Percentiles rank a stretch among this genome's conserved stretches.
Conservation (phyloP, 352 stramenopile species). For the Phytophthora kernoviae region DNA sequence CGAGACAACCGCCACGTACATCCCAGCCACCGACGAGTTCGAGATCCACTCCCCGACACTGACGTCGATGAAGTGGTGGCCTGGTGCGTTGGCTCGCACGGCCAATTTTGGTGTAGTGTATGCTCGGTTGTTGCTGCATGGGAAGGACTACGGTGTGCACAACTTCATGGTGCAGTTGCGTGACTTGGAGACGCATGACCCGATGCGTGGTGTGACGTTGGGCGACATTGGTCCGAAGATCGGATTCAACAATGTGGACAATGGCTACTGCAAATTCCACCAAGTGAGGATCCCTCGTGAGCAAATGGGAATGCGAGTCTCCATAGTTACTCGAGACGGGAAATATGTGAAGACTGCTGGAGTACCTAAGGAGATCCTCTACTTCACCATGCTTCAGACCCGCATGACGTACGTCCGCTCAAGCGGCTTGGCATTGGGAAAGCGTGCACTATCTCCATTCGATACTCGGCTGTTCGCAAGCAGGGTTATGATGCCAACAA, state of each 20-base stretch:
- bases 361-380: constrained; percentile 60
- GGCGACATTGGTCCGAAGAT: constrained; percentile 79
- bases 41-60: constrained; percentile 95
- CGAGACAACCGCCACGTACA: constrained; percentile 96
- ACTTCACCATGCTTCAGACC: constrained; percentile 85
- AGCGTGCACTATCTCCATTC: constrained; percentile 91
- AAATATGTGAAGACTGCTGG: constrained; percentile 64
- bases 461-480: constrained; percentile 93
- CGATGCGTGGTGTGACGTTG: constrained; percentile 52
- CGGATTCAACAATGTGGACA: constrained; percentile 78
- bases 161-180: constrained; percentile 97
- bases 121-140: constrained; percentile 87
- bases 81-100: constrained; percentile 92
- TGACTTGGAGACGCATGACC: constrained; percentile 81
- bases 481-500: constrained; percentile 83
- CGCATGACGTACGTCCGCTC: constrained; percentile 72
- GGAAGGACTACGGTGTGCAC: constrained; percentile 92
- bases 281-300: constrained; percentile 60
- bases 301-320: constrained; percentile 74
- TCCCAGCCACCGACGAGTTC: constrained; percentile 90
- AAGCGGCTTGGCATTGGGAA: constrained; percentile 72
- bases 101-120: constrained; percentile 91
- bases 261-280: constrained; percentile 66
- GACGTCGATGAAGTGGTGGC: constrained; percentile 97
- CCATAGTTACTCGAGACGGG: constrained; percentile 59